phyloP scores from a whole-genome alignment of 2,329 filamentous ascomycete species.

The Elsinoe necatrix region DNA sequence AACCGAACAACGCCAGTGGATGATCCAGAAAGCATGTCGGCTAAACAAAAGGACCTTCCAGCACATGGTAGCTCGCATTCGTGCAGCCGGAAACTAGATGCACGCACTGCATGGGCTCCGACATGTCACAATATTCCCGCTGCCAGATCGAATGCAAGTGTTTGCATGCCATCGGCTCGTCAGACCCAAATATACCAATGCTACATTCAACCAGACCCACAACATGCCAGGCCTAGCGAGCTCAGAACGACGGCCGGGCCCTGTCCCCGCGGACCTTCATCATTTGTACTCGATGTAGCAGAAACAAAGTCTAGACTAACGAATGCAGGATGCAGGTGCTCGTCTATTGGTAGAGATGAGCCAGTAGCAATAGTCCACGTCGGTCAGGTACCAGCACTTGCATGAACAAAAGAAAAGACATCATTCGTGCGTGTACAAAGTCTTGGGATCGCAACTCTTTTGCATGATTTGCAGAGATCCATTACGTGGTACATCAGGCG shows the following conservation, averaged over 20 bases:
- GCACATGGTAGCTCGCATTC: too few species aligned
- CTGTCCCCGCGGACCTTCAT: constrained; percentile 1
- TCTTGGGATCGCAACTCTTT: background rate
- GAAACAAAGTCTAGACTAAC: background rate
- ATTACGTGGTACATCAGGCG: constrained; percentile 2
- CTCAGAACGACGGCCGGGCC: background rate
- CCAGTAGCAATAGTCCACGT: constrained; percentile 1
- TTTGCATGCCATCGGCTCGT: background rate
- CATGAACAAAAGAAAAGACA: background rate
- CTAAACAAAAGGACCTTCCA: too few species aligned
- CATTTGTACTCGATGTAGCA: background rate
- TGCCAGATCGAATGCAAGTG: too few species aligned
- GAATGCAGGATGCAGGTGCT: background rate
- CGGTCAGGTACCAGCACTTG: constrained; percentile 7
- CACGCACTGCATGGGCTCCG: too few species aligned
- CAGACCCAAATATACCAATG: background rate
- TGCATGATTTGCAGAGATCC: background rate
- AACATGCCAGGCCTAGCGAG: background rate
- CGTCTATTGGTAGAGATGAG: background rate
- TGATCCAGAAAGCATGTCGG: too few species aligned
- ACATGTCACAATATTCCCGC: too few species aligned
- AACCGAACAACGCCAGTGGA: too few species aligned
- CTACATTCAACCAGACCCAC: background rate
- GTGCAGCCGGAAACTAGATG: too few species aligned
- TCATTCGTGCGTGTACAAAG: background rate